Percentiles rank a stretch among this genome's conserved stretches.
These are phyloP conservation scores for Aquilaria agallochum DNA, from an alignment of 441 rosid species.

Conservation along the genomic window DNA sequence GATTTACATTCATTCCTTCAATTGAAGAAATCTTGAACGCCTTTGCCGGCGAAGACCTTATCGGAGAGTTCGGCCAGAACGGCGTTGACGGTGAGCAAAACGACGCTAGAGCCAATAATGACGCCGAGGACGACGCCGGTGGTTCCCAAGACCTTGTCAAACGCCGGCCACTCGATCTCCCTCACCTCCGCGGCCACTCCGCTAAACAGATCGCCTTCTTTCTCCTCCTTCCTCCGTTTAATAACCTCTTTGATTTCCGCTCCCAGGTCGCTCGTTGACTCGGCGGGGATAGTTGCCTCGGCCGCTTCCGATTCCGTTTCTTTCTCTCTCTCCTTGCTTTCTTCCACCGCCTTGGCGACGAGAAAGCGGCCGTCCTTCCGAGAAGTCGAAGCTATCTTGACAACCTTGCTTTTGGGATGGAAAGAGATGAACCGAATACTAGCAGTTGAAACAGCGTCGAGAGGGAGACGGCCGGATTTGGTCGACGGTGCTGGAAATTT, in stretches of 20 bases:
- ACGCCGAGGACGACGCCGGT: conserved; percentile 90
- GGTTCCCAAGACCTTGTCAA: conserved; percentile 73
- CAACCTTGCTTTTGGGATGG: conserved; percentile 1
- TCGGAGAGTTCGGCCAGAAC: conserved; percentile 87
- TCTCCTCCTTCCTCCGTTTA: conserved; percentile 54
- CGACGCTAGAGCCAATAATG: conserved; percentile 81
- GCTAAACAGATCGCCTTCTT: conserved; percentile 41
- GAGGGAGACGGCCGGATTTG: conserved; percentile 5
- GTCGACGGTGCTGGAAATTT: conserved; percentile 23
- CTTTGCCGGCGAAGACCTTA: conserved; percentile 70
- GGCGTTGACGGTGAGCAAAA: conserved; percentile 82
- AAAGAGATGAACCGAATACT: not conserved
- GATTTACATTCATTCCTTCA: conserved; percentile 13
- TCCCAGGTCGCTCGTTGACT: conserved; percentile 42
- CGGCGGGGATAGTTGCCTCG: conserved; percentile 8
- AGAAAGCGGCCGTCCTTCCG: conserved; percentile 8
- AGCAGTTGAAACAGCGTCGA: not conserved
- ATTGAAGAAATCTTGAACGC: conserved; percentile 76
- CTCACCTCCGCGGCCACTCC: conserved; percentile 83
- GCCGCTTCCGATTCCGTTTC: conserved; percentile 21
- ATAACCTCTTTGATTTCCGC: conserved; percentile 70
- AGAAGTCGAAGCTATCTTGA: not conserved
- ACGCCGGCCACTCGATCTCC: conserved; percentile 90
- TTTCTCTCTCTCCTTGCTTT: conserved; percentile 44
- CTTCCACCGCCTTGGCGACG: conserved; percentile 37